Evolutionary conservation across 2,329 filamentous ascomycete species (phyloP), one percentile per base, ranked within the genome.

Genomic region (Colletotrichum sp.): DNA sequence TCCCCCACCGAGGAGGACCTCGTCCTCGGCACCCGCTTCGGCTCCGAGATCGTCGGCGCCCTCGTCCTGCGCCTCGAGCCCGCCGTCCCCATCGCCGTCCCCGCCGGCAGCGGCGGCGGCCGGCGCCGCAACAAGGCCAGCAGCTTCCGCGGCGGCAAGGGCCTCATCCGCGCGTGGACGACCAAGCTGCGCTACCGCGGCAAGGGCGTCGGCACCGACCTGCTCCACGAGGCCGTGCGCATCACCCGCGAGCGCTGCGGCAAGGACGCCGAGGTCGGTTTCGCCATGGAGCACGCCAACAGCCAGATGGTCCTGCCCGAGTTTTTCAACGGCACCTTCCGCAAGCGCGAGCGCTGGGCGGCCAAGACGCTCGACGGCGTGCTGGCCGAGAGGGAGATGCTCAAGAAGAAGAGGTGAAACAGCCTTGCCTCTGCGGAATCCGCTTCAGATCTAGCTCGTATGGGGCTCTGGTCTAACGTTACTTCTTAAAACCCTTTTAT

Each of bases 131-230:
- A 81, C 85, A 85, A 81, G 78, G 83, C 79, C 64, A 86, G 43
- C n/a, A 48, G 81, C 81, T 70, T 87, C 78, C 86, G 86, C 78
- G 91, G 92, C 43, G 93, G 93, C 68, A 90, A 90, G 76, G 94
- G 93, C 10, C 87, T 95, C 63, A 93, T 98, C 73, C 91, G 94
- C 32, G 95, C 94, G 2, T 98, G 96, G 95, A 96, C 95, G 3
- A 94, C 95, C 3, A 89, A 89, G 81, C 85, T 92, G 66, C 88
- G 89, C 78, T 95, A 95, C 82, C 90, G 96, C 30, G 88, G 90
- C 36, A 91, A 91, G 77, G 95, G 95, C 0, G 87, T 97, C 28
- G 96, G 95, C 4, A 89, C 87, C 55, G 93, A 92, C 36, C 84
- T 98, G 79, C 87, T 98, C 63, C 90, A 93, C 78, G 93, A 94